Evolutionary conservation across 352 stramenopile species (phyloP).

Genomic region (Phytophthora hibernalis): DNA sequence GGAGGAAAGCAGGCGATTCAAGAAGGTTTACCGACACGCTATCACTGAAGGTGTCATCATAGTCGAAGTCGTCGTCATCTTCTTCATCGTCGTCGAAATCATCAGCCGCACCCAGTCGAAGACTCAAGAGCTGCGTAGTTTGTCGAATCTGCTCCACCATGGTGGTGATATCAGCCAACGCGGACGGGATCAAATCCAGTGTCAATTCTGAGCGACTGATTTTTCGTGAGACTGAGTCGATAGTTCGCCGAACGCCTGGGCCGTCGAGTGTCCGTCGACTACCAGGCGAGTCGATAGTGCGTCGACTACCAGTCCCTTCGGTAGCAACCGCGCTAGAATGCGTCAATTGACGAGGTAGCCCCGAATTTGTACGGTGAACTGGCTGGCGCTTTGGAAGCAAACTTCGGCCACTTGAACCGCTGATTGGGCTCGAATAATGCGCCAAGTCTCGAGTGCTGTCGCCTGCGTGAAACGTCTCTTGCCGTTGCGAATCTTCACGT

Average conservation of each 20-base stretch:
- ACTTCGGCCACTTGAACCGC: conserved; percentile 15
- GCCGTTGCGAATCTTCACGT: conserved; percentile 25
- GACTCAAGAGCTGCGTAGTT: conserved; percentile 64
- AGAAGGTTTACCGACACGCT: conserved; percentile 20
- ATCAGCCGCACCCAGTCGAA: conserved; percentile 42
- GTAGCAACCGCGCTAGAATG: not conserved
- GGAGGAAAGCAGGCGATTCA: conserved; percentile 31
- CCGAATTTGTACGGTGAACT: conserved; percentile 7
- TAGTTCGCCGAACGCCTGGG: conserved; percentile 12
- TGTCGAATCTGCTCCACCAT: conserved; percentile 82
- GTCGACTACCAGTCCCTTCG: conserved; percentile 10
- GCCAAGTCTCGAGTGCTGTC: conserved; percentile 39
- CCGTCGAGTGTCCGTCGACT: conserved; percentile 5
- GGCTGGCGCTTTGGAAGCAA: conserved; percentile 21
- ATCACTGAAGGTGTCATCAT: conserved; percentile 36
- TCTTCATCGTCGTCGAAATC: conserved; percentile 57
- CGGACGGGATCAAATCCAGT: conserved; percentile 56
- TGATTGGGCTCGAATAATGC: conserved; percentile 26
- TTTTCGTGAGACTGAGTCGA: conserved; percentile 56
- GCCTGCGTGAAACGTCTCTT: conserved; percentile 7
- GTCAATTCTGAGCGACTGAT: conserved; percentile 62
- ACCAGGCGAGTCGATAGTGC: conserved; percentile 21
- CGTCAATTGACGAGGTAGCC: conserved; percentile 13
- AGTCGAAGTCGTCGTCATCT: conserved; percentile 58
- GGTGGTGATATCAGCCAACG: conserved; percentile 67